phyloP scores from a whole-genome alignment of 192 early-diverging fungal species.

The Linnemannia zychae region DNA sequence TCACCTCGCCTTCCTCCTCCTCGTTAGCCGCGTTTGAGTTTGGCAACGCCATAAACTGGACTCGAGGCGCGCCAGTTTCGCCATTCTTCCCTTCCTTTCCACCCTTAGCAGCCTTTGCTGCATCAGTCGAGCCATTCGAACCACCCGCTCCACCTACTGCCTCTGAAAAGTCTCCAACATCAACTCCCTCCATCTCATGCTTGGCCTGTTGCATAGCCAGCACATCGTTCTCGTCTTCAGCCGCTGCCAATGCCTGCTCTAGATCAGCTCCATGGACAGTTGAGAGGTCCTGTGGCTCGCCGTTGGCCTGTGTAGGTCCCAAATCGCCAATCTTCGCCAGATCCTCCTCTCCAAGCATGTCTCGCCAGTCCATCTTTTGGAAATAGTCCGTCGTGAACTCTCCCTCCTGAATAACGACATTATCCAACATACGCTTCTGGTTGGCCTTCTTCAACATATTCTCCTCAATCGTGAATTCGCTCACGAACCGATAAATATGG shows the following conservation, averaged over 20 bases:
- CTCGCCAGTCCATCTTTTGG: constrained; percentile 73
- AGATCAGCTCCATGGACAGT: constrained; percentile 56
- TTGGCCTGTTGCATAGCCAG: constrained; percentile 66
- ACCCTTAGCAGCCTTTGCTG: constrained; percentile 21
- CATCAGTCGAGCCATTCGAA: constrained; percentile 11
- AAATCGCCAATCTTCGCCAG: constrained; percentile 66
- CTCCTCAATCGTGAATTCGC: constrained; percentile 80
- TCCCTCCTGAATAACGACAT: constrained; percentile 85
- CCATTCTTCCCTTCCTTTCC: constrained; percentile 17
- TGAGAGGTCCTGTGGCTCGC: constrained; percentile 34
- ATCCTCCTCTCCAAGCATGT: constrained; percentile 59
- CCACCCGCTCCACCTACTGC: constrained; percentile 51
- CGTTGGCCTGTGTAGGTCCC: constrained; percentile 39
- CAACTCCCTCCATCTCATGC: constrained; percentile 69
- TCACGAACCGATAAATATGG: constrained; percentile 83
- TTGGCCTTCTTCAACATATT: constrained; percentile 85
- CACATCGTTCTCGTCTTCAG: constrained; percentile 77
- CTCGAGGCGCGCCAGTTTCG: constrained; percentile 13
- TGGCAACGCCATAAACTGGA: constrained; percentile 32
- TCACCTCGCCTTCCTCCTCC: constrained; percentile 41
- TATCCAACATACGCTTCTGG: constrained; percentile 83
- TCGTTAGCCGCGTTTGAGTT: constrained; percentile 25
- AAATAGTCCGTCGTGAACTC: constrained; percentile 80
- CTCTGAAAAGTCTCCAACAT: constrained; percentile 75
- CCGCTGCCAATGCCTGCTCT: constrained; percentile 71